phyloP scores from a whole-genome alignment of 495 filamentous ascomycete genomes.

The Amphirosellinia nigrospora region DNA sequence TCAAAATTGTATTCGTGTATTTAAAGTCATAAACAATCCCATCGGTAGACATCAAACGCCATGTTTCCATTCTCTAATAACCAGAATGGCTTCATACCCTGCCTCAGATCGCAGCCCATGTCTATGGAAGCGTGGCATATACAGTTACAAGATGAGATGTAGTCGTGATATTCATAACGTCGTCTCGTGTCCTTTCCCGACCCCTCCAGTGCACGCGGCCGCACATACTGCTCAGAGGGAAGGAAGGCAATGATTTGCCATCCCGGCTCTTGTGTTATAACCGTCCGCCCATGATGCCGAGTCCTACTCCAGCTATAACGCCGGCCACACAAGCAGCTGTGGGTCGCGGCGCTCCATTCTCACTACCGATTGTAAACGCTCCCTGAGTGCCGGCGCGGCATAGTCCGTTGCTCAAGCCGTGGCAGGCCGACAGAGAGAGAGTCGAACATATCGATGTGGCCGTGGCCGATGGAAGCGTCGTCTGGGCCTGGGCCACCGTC shows the following conservation, averaged over 20 bases:
- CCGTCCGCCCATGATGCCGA: conserved; percentile 34
- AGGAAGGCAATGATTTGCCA: not conserved
- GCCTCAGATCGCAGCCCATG: not conserved
- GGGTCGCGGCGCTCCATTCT: conserved; percentile 33
- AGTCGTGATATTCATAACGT: conserved; percentile 33
- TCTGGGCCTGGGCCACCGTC: conserved; percentile 50
- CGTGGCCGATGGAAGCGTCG: conserved; percentile 46
- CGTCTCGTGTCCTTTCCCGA: conserved; percentile 25
- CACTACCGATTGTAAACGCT: conserved; percentile 35
- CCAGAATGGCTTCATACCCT: not conserved
- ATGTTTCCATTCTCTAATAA: conserved; percentile 7
- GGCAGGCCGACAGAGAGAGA: conserved; percentile 65
- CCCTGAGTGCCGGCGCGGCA: conserved; percentile 50
- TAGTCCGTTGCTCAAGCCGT: conserved; percentile 60
- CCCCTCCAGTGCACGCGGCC: not conserved
- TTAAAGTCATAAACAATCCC: conserved; percentile 7
- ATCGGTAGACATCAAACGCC: not conserved
- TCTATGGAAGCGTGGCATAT: conserved; percentile 12
- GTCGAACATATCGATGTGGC: conserved; percentile 71
- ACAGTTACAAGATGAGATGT: conserved; percentile 3
- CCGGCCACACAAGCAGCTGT: conserved; percentile 36
- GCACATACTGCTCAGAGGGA: not conserved
- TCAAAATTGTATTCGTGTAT: too few species aligned
- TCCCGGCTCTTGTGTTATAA: conserved; percentile 24
- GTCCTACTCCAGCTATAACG: conserved; percentile 35